Conservation (phyloP, 2,329 filamentous ascomycete species). For the Stemphylium vesicarium region DNA sequence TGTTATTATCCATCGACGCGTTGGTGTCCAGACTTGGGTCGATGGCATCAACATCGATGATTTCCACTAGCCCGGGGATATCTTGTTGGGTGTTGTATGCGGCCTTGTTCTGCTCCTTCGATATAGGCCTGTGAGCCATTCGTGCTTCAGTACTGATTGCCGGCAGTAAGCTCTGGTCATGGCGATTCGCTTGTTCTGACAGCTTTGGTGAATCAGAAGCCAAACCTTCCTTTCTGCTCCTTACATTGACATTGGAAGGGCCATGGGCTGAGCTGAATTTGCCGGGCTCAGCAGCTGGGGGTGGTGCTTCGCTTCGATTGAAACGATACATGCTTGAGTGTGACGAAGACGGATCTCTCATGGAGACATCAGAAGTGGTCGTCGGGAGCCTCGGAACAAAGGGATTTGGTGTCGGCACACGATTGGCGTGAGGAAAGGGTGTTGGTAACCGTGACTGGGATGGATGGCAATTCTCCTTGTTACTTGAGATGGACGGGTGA, state of each 20-base stretch:
- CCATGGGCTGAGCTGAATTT: constrained; percentile 27
- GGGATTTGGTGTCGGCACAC: constrained; percentile 30
- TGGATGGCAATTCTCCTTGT: constrained; percentile 27
- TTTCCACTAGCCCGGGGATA: constrained; percentile 17
- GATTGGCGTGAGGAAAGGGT: constrained; percentile 14
- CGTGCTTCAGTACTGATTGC: background rate
- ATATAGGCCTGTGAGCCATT: background rate
- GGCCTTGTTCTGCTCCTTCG: constrained; percentile 1
- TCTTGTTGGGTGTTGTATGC: background rate
- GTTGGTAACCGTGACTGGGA: constrained; percentile 20
- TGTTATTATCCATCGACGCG: constrained; percentile 2
- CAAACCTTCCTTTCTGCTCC: constrained; percentile 39
- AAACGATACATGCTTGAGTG: constrained; percentile 21
- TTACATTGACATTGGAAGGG: constrained; percentile 21
- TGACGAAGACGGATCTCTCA: constrained; percentile 29
- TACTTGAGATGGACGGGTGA: constrained; percentile 13
- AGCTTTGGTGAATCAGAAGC: constrained; percentile 4
- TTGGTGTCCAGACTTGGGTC: constrained; percentile 14
- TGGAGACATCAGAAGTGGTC: constrained; percentile 28
- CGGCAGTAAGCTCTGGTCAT: constrained; percentile 23
- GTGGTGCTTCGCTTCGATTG: constrained; percentile 8
- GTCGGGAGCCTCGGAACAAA: constrained; percentile 18
- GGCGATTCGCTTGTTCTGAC: constrained; percentile 15
- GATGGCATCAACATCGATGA: constrained; percentile 33
- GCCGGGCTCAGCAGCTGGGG: background rate